Evolutionary conservation across 2,329 filamentous ascomycete genomes (phyloP).

Genomic region (Colletotrichum sp.): DNA sequence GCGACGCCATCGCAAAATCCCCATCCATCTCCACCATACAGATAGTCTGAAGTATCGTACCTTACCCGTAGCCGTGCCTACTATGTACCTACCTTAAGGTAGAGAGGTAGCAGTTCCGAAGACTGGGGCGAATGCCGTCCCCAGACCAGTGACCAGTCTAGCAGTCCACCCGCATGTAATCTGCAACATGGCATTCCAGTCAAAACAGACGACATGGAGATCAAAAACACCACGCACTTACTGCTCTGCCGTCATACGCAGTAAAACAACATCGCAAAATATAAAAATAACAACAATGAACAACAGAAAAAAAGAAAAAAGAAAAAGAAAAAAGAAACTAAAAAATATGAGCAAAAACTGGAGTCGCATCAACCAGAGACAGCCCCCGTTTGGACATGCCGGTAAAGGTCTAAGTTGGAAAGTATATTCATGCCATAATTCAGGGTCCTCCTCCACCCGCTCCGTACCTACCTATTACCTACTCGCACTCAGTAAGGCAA

Average conservation of each 20-base stretch:
- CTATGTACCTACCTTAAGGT: not conserved
- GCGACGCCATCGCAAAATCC: not conserved
- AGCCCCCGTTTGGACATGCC: not conserved
- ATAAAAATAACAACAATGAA: not conserved
- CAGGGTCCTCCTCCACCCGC: slow-evolving; percentile 6
- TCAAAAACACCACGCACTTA: not conserved
- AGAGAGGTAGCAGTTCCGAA: not conserved
- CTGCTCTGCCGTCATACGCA: not conserved
- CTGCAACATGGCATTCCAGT: not conserved
- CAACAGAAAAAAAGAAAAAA: not conserved
- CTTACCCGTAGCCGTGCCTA: not conserved
- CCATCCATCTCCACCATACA: not conserved
- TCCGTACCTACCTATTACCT: not conserved
- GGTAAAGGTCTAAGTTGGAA: not conserved
- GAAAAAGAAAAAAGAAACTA: not conserved
- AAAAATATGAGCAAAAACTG: not conserved
- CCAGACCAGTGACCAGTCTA: not conserved
- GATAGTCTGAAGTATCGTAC: not conserved
- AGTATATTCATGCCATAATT: slow-evolving; percentile 3
- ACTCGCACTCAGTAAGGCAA: not conserved
- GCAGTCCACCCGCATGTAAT: not conserved
- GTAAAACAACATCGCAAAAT: not conserved
- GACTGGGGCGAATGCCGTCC: not conserved
- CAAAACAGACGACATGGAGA: not conserved
- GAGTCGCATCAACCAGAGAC: not conserved